phyloP scores from a whole-genome alignment of 768 basidiomycete species.

The Lanmaoa pseudosensibilis region DNA sequence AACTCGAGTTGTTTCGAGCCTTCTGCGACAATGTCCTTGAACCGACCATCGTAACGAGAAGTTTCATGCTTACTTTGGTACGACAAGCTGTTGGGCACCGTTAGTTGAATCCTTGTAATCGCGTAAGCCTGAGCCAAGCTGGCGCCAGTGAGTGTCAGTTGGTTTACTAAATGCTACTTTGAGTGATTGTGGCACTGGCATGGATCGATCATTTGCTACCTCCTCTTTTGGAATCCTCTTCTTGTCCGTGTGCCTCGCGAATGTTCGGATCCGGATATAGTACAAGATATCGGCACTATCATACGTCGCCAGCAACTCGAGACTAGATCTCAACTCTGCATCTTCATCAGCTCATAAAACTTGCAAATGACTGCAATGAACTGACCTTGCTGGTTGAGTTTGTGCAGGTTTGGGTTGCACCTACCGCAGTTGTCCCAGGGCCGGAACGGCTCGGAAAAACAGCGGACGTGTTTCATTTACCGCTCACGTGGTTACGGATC shows the following conservation, averaged over 20 bases:
- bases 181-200: not conserved
- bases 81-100: not conserved
- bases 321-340: not conserved
- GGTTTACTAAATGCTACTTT: too few relatives aligned
- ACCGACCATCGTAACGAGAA: not conserved
- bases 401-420: not conserved
- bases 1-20: not conserved
- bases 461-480: not conserved
- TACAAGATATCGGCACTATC: not conserved
- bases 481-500: not conserved
- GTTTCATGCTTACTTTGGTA: not conserved
- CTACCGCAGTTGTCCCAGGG: not conserved
- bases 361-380: not conserved
- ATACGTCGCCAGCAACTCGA: not conserved
- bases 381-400: not conserved
- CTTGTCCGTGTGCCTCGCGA: slow-evolving; percentile 27
- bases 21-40: not conserved
- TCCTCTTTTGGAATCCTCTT: slow-evolving; percentile 11
- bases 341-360: not conserved
- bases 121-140: not conserved
- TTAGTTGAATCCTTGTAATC: not conserved
- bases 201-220: not conserved
- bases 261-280: slow-evolving; percentile 8
- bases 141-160: too few relatives aligned
- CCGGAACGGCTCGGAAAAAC: not conserved